Conservation (phyloP, 768 basidiomycete species). For the Agaricus blazei region DNA sequence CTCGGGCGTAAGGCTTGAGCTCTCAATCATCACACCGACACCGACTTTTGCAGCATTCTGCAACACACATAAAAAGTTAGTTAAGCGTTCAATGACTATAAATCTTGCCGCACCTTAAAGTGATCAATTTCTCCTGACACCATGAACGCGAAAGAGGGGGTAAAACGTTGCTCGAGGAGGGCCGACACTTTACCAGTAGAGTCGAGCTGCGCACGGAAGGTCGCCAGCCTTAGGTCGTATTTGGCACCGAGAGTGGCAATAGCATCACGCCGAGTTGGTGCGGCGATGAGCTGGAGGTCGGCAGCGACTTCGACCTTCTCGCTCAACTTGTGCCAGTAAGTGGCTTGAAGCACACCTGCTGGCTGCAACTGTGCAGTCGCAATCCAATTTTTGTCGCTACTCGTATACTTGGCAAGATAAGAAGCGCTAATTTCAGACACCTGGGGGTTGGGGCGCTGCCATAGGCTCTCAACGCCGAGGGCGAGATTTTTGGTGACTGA, state of each 20-base stretch:
- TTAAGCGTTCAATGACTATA: not conserved
- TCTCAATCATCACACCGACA: constrained; percentile 97
- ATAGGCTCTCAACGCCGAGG: constrained; percentile 79
- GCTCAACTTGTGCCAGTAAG: constrained; percentile 94
- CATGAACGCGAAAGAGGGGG: constrained; percentile 91
- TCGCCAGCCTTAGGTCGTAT: constrained; percentile 91
- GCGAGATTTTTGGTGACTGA: constrained; percentile 89
- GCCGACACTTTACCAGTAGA: constrained; percentile 95
- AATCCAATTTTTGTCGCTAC: constrained; percentile 76
- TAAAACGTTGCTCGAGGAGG: constrained; percentile 91
- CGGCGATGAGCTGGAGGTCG: constrained; percentile 79
- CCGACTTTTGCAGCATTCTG: constrained; percentile 94
- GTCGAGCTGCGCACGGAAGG: constrained; percentile 93
- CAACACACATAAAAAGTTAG: constrained; percentile 4
- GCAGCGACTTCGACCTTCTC: constrained; percentile 98
- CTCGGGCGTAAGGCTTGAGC: constrained; percentile 71
- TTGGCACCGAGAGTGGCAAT: constrained; percentile 93
- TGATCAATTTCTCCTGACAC: constrained; percentile 98
- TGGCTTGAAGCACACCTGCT: constrained; percentile 79
- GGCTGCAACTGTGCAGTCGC: constrained; percentile 89
- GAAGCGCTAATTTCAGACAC: constrained; percentile 67
- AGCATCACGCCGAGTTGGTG: constrained; percentile 81
- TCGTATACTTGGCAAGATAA: constrained; percentile 78
- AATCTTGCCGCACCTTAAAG: constrained; percentile 67
- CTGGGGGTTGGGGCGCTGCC: constrained; percentile 73